Evolutionary conservation across 2,329 filamentous ascomycete genomes (phyloP).

Genomic region (Fusarium sp.): DNA sequence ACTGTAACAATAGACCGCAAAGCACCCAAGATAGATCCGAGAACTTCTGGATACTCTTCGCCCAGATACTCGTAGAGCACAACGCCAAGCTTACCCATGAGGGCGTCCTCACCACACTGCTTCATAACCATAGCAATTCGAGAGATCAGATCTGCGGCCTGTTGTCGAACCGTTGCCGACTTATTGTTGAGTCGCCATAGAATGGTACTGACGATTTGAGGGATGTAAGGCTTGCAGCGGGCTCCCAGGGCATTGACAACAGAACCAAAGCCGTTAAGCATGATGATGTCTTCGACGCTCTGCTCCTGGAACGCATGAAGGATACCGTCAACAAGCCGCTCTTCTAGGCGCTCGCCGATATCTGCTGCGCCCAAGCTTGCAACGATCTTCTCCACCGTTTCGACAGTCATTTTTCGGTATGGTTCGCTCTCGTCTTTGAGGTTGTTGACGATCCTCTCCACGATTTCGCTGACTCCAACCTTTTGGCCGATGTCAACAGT

Average conservation of each 20-base stretch:
- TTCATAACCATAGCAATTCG: constrained; percentile 99
- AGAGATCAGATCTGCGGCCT: constrained; percentile 95
- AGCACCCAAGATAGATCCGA: constrained; percentile 95
- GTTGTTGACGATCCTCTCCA: constrained; percentile 92
- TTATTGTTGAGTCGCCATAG: constrained; percentile 98
- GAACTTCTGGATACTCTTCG: constrained; percentile 97
- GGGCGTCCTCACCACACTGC: constrained; percentile 93
- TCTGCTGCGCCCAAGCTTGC: constrained; percentile 93
- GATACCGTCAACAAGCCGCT: constrained; percentile 93
- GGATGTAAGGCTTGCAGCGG: constrained; percentile 94
- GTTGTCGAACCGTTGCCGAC: constrained; percentile 93
- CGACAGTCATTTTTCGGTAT: constrained; percentile 98
- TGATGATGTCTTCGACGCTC: constrained; percentile 92
- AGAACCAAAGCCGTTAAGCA: constrained; percentile 97
- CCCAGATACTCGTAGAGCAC: constrained; percentile 98
- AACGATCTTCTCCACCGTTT: constrained; percentile 96
- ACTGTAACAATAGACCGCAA: constrained; percentile 97
- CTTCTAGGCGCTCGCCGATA: constrained; percentile 90
- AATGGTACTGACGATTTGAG: constrained; percentile 96
- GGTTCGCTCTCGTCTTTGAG: constrained; percentile 98
- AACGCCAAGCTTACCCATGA: constrained; percentile 94
- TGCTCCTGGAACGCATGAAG: constrained; percentile 98
- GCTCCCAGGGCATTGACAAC: constrained; percentile 95
- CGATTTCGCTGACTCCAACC: constrained; percentile 94
- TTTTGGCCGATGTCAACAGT: constrained; percentile 98